Base-by-base conservation (phyloP, 768 basidiomycete genomes). In the Lentinula boryana region DNA sequence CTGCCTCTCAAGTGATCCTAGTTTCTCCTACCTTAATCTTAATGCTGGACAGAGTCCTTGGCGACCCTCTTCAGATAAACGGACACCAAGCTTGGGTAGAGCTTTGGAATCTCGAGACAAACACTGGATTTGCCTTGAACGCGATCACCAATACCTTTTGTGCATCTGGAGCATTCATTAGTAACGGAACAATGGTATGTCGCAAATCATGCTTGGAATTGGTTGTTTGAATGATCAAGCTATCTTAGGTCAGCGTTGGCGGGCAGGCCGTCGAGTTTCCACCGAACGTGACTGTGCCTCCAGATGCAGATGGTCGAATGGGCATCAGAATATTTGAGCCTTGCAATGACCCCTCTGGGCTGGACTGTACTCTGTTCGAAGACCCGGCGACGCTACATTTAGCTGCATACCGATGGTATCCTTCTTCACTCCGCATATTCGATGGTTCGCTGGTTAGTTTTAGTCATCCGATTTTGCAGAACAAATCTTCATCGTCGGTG, bases 21-120 rank as follows among this genome's bases (percentile, higher is more conserved):
- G 66, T 69, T 5, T 67, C 67, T 10, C 67, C 65, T 10, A 68
- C 65, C 2, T 60, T 67, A 2, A 62, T 61, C 9, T 32, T 69
- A 3, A 77, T 86, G 63, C 68, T 85, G 51, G 85, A 87, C 76
- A 84, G 85, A 70, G 76, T 77, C 0, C 78, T 82, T 62, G 72
- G 75, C 59, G 84, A 85, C 70, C 78, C 81, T 2, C 62, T 75
- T 5, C 62, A 69, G 27, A 74, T 83, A 58, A 74, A 76, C 35
- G 79, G 77, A 0, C 81, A 83, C 64, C 78, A 81, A 0, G 79
- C 78, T 9, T 81, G 79, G 78, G 80, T 78, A 1, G 71, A 79
- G 0, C 78, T 77, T 61, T 86, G 82, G 67, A 78, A 82, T 58
- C 65, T 80, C 52, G 71, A 73, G 38, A 76, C 78, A 12, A 82